These are phyloP conservation scores for Kodamaea hsintzibuensis DNA, from an alignment of 805 yeast species.

Conservation along the genomic window DNA sequence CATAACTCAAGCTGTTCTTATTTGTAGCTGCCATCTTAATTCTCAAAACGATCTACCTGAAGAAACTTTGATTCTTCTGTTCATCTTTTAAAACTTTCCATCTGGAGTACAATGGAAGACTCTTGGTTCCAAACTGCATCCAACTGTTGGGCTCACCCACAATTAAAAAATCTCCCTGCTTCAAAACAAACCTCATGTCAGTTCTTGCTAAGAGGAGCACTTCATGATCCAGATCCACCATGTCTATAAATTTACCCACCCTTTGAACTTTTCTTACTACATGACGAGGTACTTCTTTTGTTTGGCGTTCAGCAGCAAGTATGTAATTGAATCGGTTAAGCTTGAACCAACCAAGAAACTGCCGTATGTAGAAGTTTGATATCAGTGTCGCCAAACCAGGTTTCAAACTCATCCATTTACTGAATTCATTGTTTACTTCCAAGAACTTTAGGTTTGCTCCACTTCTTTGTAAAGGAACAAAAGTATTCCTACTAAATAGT, in stretches of 20 bases:
- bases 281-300: neutral
- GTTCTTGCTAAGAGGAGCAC: constrained; percentile 7
- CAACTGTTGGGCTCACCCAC: constrained; percentile 4
- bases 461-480: constrained; percentile 3
- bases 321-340: constrained; percentile 10
- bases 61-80: constrained; percentile 4
- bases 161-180: constrained; percentile 4
- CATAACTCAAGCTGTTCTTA: neutral
- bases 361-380: neutral
- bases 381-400: neutral
- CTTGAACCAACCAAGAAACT: constrained; percentile 13
- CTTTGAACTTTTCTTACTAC: neutral
- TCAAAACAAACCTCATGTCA: constrained; percentile 9
- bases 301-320: neutral
- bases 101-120: constrained; percentile 4
- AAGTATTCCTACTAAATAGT: neutral
- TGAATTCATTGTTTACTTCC: constrained; percentile 4
- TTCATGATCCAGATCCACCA: constrained; percentile 3
- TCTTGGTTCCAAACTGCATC: neutral
- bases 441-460: constrained; percentile 3
- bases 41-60: neutral
- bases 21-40: neutral
- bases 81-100: constrained; percentile 10
- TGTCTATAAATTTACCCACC: constrained; percentile 12
- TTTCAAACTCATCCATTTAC: neutral